phyloP scores from a whole-genome alignment of 2,329 filamentous ascomycete species.

The Fusarium sp. region DNA sequence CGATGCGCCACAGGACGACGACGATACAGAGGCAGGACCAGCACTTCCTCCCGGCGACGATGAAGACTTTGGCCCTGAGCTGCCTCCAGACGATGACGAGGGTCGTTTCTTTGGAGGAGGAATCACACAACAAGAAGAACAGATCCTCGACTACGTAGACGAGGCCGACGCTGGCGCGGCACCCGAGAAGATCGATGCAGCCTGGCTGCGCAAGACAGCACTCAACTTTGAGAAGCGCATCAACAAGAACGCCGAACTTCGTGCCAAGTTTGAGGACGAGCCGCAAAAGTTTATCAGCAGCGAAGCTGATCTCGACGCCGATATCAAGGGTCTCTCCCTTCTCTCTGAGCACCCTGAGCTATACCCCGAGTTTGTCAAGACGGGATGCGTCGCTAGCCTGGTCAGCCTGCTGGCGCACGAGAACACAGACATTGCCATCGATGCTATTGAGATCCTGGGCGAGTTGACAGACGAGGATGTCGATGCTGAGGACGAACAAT shows the following conservation, averaged over 20 bases:
- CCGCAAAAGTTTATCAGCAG: conserved; percentile 85
- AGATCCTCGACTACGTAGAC: conserved; percentile 91
- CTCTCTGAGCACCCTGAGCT: conserved; percentile 87
- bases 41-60: conserved; percentile 63
- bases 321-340: conserved; percentile 88
- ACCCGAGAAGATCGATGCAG: conserved; percentile 82
- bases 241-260: conserved; percentile 88
- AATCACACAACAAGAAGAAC: conserved; percentile 81
- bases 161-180: conserved; percentile 52
- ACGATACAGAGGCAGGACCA: conserved; percentile 63
- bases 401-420: conserved; percentile 90
- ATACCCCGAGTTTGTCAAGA: conserved; percentile 82
- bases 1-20: conserved; percentile 60
- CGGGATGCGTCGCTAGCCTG: conserved; percentile 79
- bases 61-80: conserved; percentile 59
- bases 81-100: conserved; percentile 75
- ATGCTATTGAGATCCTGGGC: conserved; percentile 86
- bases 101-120: conserved; percentile 96
- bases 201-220: conserved; percentile 86
- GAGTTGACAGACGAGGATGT: conserved; percentile 97
- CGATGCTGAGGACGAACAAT: conserved; percentile 81
- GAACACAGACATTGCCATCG: conserved; percentile 96
- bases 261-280: conserved; percentile 84
- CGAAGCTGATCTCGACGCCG: conserved; percentile 90
- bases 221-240: conserved; percentile 92